Conservation (phyloP, 2,329 filamentous ascomycete genomes). For the Aspergillus viridinutans region DNA sequence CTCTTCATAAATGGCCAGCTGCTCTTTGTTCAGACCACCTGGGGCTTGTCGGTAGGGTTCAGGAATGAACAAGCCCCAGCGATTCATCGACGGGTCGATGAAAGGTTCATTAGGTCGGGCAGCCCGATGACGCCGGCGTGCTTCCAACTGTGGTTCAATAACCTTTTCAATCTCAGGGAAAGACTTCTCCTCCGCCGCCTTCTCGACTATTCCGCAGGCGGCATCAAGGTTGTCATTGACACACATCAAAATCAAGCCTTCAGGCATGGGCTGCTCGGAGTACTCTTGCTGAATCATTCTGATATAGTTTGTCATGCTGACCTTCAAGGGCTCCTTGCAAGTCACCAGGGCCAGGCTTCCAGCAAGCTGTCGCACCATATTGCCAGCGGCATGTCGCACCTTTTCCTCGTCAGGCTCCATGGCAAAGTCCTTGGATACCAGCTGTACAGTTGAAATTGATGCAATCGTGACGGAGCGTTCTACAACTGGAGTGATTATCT, state of each 20-base stretch:
- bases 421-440: constrained; percentile 93
- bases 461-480: constrained; percentile 97
- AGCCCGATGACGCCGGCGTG: constrained; percentile 69
- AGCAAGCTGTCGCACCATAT: constrained; percentile 90
- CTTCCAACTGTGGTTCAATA: constrained; percentile 74
- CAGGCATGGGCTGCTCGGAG: constrained; percentile 70
- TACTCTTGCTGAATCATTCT: constrained; percentile 69
- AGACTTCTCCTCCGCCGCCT: constrained; percentile 89
- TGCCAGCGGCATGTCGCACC: constrained; percentile 79
- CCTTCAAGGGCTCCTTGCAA: constrained; percentile 91
- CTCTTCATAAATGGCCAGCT: constrained; percentile 94
- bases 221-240: constrained; percentile 96
- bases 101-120: constrained; percentile 79
- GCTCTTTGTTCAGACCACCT: constrained; percentile 79
- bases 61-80: constrained; percentile 91
- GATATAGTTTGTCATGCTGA: constrained; percentile 97
- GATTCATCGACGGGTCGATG: constrained; percentile 73
- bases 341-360: constrained; percentile 95
- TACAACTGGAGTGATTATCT: constrained; percentile 96
- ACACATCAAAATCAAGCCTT: constrained; percentile 96
- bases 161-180: constrained; percentile 93
- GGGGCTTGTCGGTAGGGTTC: constrained; percentile 86
- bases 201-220: constrained; percentile 90
- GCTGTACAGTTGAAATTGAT: constrained; percentile 90
- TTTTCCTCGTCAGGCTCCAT: constrained; percentile 88